Evolutionary conservation across 768 basidiomycete species (phyloP).

Genomic region (Podaxis sp.): DNA sequence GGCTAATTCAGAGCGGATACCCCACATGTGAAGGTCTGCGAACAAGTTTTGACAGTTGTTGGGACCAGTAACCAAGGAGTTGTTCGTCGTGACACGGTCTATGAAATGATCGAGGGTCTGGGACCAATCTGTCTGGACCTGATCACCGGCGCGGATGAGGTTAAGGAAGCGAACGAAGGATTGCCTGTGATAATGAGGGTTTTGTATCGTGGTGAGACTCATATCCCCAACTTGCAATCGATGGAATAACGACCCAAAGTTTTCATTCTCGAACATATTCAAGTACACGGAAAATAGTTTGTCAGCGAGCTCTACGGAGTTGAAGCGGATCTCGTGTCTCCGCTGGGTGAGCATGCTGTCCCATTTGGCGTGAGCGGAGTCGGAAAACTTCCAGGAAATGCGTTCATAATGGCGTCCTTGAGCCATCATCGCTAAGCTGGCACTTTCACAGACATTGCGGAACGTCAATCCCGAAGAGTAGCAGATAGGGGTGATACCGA

Average conservation of each 20-base stretch:
- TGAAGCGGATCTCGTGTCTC: neutral
- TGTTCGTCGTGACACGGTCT: slow-evolving; percentile 22
- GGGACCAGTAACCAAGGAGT: slow-evolving; percentile 24
- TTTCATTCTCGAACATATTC: slow-evolving; percentile 42
- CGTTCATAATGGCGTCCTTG: slow-evolving; percentile 2
- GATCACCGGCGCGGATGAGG: slow-evolving; percentile 30
- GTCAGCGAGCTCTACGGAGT: slow-evolving; percentile 28
- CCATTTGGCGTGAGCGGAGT: slow-evolving; percentile 3
- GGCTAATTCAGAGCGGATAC: slow-evolving; percentile 28
- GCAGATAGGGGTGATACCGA: slow-evolving; percentile 2
- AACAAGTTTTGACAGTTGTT: slow-evolving; percentile 46
- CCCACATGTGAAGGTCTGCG: slow-evolving; percentile 38
- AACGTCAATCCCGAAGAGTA: slow-evolving; percentile 7
- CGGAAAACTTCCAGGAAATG: slow-evolving; percentile 3
- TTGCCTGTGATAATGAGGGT: slow-evolving; percentile 44
- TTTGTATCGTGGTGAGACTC: slow-evolving; percentile 9
- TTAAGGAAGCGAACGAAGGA: slow-evolving; percentile 46
- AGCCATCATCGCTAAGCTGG: neutral
- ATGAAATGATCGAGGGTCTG: slow-evolving; percentile 35
- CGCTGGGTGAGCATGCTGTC: neutral
- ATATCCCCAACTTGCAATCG: slow-evolving; percentile 6
- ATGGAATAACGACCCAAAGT: slow-evolving; percentile 16
- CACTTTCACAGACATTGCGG: slow-evolving; percentile 1
- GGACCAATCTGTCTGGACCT: slow-evolving; percentile 39
- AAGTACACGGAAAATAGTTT: slow-evolving; percentile 43